Evolutionary conservation across 1,284 basidiomycete genomes (phyloP).

Genomic region (Mycena citricolor): DNA sequence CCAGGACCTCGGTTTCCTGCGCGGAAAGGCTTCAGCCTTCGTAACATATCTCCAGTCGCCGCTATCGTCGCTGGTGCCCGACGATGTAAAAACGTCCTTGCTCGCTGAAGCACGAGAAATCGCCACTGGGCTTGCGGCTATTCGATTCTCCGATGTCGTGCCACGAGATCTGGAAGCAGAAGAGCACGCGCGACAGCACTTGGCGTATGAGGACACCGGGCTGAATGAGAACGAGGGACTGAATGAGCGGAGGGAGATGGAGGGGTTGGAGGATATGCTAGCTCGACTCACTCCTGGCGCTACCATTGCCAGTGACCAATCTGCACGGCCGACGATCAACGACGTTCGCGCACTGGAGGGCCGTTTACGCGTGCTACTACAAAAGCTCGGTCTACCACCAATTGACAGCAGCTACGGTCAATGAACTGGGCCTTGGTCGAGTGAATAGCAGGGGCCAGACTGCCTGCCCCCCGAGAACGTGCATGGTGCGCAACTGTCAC

Average conservation of each 20-base stretch:
- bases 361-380: slow-evolving; percentile 38
- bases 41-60: slow-evolving; percentile 47
- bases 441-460: too few relatives aligned
- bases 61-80: slow-evolving; percentile 7
- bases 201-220: slow-evolving; percentile 37
- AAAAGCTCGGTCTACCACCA: slow-evolving; percentile 38
- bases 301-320: slow-evolving; percentile 16
- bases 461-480: too few relatives aligned
- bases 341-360: slow-evolving; percentile 44
- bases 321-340: slow-evolving; percentile 40
- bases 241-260: slow-evolving; percentile 47
- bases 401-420: too few relatives aligned
- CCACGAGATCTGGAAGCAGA: slow-evolving; percentile 73
- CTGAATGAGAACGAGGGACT: slow-evolving; percentile 43
- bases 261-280: slow-evolving; percentile 57
- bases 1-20: slow-evolving; percentile 65
- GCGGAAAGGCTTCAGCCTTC: slow-evolving; percentile 65
- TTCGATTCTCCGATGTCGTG: slow-evolving; percentile 66
- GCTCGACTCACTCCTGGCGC: slow-evolving; percentile 41
- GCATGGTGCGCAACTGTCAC: too few relatives aligned
- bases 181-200: slow-evolving; percentile 65
- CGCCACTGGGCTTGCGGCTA: slow-evolving; percentile 47
- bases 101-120: slow-evolving; percentile 52
- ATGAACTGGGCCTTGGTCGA: too few relatives aligned
- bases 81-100: slow-evolving; percentile 17